Base-by-base conservation (phyloP, 768 basidiomycete genomes). In the Hygrophorus russula region DNA sequence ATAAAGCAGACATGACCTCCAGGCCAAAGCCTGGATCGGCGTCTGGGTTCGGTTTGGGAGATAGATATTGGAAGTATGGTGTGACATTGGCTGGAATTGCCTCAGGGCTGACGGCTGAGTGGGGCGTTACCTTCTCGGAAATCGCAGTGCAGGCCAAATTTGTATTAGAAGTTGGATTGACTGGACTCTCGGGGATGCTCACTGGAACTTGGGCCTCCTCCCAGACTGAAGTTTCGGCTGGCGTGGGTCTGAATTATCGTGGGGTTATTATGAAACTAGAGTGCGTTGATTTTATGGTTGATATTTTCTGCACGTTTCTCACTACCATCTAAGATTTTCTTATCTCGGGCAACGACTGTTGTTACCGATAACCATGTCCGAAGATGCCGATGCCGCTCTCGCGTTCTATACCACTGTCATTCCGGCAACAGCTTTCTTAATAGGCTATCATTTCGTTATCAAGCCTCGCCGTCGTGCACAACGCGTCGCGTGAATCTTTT, bases 321-420 rank as follows among this genome's bases (percentile, higher is more conserved):
- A 46, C 36, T 28, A 36, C 12, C 35, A 44, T 31, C 44, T 19
- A 49, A 83, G 82, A 46, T 54, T 75, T 37, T 57, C 64, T 28
- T 76, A 80, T 55, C 58, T 76, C 41, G 73, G 76, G 48, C 80
- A 82, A 54, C 66, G 66, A 48, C 59, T 81, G 45, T 59, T 67
- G 11, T 41, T 82, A 9, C 82, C 82, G 8, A 68, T 84, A 29
- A 53, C 71, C 12, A 62, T 84, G 39, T 72, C 80, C 0, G 59
- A 67, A 24, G 68, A 76, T 35, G 63, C 59, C 39, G 66, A 76
- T 53, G 52, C 63, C n/a, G 46, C 47, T 0, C 50, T 80, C 34
- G 75, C 72, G 0, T 56, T 78, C 13, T 74, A 68, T 52, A 66
- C 73, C 3, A 57, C 70, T 11, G 57, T 80, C 11, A 42, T 82